Conservation (phyloP, 805 yeast genomes). For the Wickerhamomyces kurtzmanii region DNA sequence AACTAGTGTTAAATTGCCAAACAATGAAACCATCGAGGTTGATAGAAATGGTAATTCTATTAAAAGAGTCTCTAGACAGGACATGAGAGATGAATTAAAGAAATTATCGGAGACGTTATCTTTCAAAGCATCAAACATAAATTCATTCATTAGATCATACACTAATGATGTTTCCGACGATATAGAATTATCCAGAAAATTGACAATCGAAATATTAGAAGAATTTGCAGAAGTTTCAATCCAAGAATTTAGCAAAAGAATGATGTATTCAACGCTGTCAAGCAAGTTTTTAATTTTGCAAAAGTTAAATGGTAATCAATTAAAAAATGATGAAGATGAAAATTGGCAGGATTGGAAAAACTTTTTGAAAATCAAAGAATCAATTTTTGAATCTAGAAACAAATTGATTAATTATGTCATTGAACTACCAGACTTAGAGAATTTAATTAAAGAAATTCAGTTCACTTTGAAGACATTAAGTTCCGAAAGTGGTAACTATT, state of each 20-base stretch:
- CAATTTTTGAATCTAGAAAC: constrained; percentile 47
- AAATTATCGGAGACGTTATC: constrained; percentile 20
- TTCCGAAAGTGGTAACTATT: constrained; percentile 53
- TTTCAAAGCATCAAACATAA: constrained; percentile 20
- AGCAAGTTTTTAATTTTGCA: constrained; percentile 7
- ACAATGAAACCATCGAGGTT: constrained; percentile 22
- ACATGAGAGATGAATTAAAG: constrained; percentile 32
- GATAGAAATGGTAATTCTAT: constrained; percentile 24
- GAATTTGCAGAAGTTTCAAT: constrained; percentile 65
- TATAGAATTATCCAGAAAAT: constrained; percentile 26
- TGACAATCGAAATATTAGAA: constrained; percentile 57
- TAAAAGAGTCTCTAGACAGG: constrained; percentile 33
- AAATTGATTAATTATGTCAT: constrained; percentile 27
- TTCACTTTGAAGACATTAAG: constrained; percentile 35
- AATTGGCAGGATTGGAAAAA: constrained; percentile 50
- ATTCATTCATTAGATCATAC: constrained; percentile 18
- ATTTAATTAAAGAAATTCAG: constrained; percentile 23
- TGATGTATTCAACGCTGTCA: constrained; percentile 27
- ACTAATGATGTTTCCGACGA: constrained; percentile 23
- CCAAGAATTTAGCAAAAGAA: constrained; percentile 51
- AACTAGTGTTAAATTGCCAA: constrained; percentile 18
- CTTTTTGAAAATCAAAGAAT: constrained; percentile 46
- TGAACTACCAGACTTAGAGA: constrained; percentile 18
- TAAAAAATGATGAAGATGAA: constrained; percentile 19
- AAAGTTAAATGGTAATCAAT: constrained; percentile 1